Evolutionary conservation across 2,329 filamentous ascomycete genomes (phyloP).

Genomic region (Aspergillus nomiae): DNA sequence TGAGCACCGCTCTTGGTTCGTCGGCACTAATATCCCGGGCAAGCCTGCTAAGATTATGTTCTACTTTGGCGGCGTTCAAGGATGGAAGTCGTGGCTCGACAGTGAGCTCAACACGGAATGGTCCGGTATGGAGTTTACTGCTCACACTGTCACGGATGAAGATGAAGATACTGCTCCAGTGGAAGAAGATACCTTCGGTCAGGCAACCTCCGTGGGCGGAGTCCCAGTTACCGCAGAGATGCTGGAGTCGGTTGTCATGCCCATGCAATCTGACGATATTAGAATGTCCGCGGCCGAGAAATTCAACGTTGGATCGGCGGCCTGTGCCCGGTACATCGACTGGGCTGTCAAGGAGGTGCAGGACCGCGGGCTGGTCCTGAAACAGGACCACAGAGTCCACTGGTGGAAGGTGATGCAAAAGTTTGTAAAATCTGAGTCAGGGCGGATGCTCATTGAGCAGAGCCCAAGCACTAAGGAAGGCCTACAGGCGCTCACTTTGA

Average conservation of each 20-base stretch:
- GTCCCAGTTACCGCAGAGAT: conserved; percentile 2
- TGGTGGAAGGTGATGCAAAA: conserved; percentile 4
- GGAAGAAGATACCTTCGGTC: too few species aligned
- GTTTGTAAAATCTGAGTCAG: conserved; percentile 1
- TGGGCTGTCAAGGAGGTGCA: conserved; percentile 6
- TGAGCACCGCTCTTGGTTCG: conserved; percentile 10
- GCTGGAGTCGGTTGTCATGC: conserved; percentile 5
- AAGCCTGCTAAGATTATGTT: conserved; percentile 9
- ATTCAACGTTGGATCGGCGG: conserved; percentile 1
- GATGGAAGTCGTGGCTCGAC: conserved; percentile 4
- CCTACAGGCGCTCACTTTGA: background rate
- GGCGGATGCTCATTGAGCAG: background rate
- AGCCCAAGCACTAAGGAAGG: background rate
- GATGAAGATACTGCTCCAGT: too few species aligned
- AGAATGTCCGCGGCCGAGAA: conserved; percentile 1
- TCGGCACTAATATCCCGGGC: conserved; percentile 8
- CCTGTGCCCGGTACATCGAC: conserved; percentile 3
- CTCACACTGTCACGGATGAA: too few species aligned
- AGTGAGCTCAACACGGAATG: conserved; percentile 2
- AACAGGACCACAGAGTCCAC: conserved; percentile 3
- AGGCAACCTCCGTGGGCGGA: conserved; percentile 1
- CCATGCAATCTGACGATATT: conserved; percentile 2
- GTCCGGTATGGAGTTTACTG: conserved; percentile 4
- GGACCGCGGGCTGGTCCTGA: background rate
- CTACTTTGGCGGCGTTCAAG: conserved; percentile 7